Evolutionary conservation across 768 basidiomycete genomes (phyloP).

Genomic region (Bullera alba): DNA sequence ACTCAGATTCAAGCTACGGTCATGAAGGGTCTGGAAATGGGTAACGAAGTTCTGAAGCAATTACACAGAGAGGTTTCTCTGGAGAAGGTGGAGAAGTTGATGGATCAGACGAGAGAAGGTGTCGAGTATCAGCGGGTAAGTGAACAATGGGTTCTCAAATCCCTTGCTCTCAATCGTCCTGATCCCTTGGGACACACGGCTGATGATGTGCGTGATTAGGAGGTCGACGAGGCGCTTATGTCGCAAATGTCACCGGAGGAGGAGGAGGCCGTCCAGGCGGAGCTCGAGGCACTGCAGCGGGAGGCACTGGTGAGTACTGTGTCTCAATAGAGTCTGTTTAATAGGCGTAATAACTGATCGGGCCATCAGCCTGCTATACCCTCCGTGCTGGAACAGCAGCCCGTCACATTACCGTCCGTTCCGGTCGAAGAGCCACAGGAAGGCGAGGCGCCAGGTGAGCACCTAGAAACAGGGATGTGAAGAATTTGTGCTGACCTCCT

Average conservation of each 20-base stretch:
- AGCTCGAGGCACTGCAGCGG: slow-evolving; percentile 62
- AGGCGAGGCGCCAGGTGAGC: neutral
- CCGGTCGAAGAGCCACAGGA: slow-evolving; percentile 28
- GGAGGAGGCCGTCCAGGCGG: slow-evolving; percentile 84
- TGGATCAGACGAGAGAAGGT: slow-evolving; percentile 89
- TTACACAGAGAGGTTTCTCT: slow-evolving; percentile 89
- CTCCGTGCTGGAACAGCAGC: slow-evolving; percentile 17
- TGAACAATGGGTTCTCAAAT: slow-evolving; percentile 15
- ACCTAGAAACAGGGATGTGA: no score
- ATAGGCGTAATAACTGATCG: neutral
- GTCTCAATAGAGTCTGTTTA: neutral
- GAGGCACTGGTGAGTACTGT: slow-evolving; percentile 33
- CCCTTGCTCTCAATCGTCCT: no score
- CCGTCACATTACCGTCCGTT: slow-evolving; percentile 26
- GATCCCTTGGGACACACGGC: neutral
- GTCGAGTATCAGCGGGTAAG: slow-evolving; percentile 79
- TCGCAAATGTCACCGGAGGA: slow-evolving; percentile 78
- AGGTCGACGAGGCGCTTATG: slow-evolving; percentile 79
- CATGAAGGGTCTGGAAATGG: slow-evolving; percentile 83
- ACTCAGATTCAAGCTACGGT: slow-evolving; percentile 89
- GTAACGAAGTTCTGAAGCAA: slow-evolving; percentile 85
- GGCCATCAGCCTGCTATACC: slow-evolving; percentile 31
- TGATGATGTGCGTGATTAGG: slow-evolving; percentile 51
- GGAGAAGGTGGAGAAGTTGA: slow-evolving; percentile 84
- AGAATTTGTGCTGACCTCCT: no score